Conservation (phyloP, 192 early-diverging fungal genomes). For the Globomyces pollinis-pini region DNA sequence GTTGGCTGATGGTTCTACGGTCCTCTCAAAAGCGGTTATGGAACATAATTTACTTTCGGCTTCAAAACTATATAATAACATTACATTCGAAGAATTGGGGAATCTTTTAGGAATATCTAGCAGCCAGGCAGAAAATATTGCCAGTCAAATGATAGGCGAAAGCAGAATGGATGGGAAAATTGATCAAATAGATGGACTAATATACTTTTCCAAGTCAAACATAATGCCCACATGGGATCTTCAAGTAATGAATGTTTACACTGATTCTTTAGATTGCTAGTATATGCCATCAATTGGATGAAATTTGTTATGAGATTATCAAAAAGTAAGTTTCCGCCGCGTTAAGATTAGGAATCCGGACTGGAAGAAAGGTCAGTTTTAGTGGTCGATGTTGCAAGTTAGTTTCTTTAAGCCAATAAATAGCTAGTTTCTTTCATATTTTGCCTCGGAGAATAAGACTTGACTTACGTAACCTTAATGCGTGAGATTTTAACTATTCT, state of each 20-base stretch:
- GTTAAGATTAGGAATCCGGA: background rate
- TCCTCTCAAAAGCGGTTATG: constrained; percentile 85
- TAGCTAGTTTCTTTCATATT: too few species aligned
- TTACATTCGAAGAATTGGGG: constrained; percentile 80
- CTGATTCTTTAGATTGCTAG: too few species aligned
- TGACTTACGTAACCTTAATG: too few species aligned
- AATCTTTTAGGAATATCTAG: constrained; percentile 63
- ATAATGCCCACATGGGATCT: constrained; percentile 30
- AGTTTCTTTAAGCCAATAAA: too few species aligned
- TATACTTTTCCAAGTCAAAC: constrained; percentile 55
- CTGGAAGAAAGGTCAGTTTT: too few species aligned
- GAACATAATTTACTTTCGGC: constrained; percentile 89
- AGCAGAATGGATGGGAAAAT: constrained; percentile 80
- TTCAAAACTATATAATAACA: constrained; percentile 87
- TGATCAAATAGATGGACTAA: constrained; percentile 81
- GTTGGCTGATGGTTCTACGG: constrained; percentile 59
- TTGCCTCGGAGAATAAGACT: too few species aligned
- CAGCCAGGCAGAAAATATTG: constrained; percentile 79
- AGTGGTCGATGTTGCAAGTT: too few species aligned
- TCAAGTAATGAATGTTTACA: too few species aligned
- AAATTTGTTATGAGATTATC: constrained; percentile 16
- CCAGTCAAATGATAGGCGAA: constrained; percentile 85
- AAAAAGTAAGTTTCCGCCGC: background rate
- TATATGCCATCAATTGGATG: constrained; percentile 45
- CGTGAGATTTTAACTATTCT: too few species aligned